Conservation (phyloP, 2,329 filamentous ascomycete genomes). For the Fusarium tricinctum region DNA sequence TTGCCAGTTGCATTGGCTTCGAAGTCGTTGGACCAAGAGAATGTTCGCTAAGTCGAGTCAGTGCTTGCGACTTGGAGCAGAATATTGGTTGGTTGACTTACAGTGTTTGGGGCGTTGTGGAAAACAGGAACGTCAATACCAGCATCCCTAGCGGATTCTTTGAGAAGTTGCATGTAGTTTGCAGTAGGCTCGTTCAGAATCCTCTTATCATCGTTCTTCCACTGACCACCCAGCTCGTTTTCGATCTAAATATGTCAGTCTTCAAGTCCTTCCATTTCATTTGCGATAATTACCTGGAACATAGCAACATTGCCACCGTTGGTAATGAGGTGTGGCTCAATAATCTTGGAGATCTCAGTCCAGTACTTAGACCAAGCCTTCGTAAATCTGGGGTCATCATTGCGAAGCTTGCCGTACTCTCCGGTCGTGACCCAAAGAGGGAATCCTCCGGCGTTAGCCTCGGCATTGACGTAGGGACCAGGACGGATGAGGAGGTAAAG, state of each 20-base stretch:
- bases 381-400: conserved; percentile 67
- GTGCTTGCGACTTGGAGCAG: conserved; percentile 38
- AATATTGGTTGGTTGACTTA: conserved; percentile 38
- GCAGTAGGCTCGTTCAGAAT: conserved; percentile 63
- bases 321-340: conserved; percentile 67
- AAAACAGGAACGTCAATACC: conserved; percentile 71
- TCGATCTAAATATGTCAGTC: conserved; percentile 57
- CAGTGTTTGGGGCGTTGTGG: conserved; percentile 72
- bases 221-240: conserved; percentile 66
- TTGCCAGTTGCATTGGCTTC: conserved; percentile 66
- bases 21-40: conserved; percentile 73
- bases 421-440: conserved; percentile 74
- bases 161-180: conserved; percentile 70
- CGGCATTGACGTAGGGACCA: conserved; percentile 74
- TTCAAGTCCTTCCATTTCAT: fast-evolving
- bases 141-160: conserved; percentile 66
- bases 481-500: conserved; percentile 63
- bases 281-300: conserved; percentile 53
- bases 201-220: conserved; percentile 57
- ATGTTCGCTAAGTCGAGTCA: conserved; percentile 25
- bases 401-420: conserved; percentile 66
- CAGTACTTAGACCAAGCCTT: conserved; percentile 69
- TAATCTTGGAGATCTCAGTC: conserved; percentile 63
- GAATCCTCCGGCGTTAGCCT: conserved; percentile 73
- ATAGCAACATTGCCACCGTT: conserved; percentile 69